Evolutionary conservation across 2,329 filamentous ascomycete genomes (phyloP), one percentile per base, ranked within the genome.

Genomic region (Aspergillus spinulosporus): DNA sequence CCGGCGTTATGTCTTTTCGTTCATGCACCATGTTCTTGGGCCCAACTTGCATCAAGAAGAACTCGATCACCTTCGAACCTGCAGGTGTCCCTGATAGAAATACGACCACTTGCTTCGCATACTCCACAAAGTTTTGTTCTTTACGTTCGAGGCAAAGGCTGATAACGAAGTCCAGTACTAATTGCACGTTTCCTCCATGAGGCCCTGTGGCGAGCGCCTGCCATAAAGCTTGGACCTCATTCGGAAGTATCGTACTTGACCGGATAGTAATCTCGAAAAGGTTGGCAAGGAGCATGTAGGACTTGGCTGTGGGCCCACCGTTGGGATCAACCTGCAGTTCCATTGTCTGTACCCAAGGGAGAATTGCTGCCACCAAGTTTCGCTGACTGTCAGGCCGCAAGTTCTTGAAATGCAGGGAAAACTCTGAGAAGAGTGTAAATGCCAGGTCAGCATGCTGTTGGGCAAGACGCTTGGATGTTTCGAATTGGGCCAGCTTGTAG

Each of bases 121-220:
- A 96, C 65, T 97, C 91, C 54, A 99, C 93, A 72, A 97, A 99
- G 66, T 97, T 97, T 67, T 99, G 94, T 72, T 99, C 95, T 48
- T 93, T 87, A 32, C 93, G 87, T 67, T 99, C 94, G 8, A 99
- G 78, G 65, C 94, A 99, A 3, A 97, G 82, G 29, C 87, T 87
- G 74, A 99, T 97, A 73, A 99, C 94, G 69, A 99, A 99, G 71
- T 97, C 92, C 1, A 99, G 82, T 9, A 97, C 90, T 34, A 99
- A 79, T 54, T 95, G 90, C 8, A 99, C 94, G 66, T 99, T 99
- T 15, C 92, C 93, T 6, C 87, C 90, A 72, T 97, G 89, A 0
- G 92, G 92, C 0, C 94, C 93, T 0, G 92, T 96, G 0, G 93
- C 93, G 45, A 99, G 81, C 3, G 94, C 94, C 74, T 97, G 92